Evolutionary conservation across 805 yeast species (phyloP).

Genomic region (Candida andamanensis): DNA sequence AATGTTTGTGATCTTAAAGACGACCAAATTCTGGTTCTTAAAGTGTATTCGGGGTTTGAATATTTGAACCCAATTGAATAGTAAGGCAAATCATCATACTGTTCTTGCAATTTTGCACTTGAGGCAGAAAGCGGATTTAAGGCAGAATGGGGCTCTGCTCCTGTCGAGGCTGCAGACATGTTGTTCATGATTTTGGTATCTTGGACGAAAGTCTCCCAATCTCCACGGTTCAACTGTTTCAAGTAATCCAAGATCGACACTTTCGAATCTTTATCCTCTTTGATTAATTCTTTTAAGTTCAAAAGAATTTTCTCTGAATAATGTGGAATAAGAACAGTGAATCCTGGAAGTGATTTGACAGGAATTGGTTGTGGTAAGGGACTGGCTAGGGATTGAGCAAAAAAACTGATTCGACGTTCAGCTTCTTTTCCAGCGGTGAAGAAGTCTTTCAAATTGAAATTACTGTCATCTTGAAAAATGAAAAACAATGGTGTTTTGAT

Average conservation of each 20-base stretch:
- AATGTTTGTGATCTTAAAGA: constrained; percentile 79
- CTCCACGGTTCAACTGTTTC: constrained; percentile 63
- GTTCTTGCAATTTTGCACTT: constrained; percentile 1
- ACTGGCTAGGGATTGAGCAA: constrained; percentile 49
- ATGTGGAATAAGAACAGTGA: constrained; percentile 50
- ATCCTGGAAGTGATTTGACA: constrained; percentile 43
- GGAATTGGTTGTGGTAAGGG: constrained; percentile 46
- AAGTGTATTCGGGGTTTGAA: constrained; percentile 54
- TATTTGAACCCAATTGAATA: constrained; percentile 70
- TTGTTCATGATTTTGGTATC: constrained; percentile 52
- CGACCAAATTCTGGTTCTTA: constrained; percentile 84
- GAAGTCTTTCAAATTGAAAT: constrained; percentile 32
- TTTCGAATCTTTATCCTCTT: constrained; percentile 41
- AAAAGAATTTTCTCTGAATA: constrained; percentile 47
- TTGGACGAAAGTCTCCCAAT: constrained; percentile 77
- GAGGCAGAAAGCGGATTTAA: too few relatives aligned
- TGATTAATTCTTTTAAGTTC: constrained; percentile 41
- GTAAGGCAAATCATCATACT: constrained; percentile 53
- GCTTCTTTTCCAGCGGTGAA: constrained; percentile 46
- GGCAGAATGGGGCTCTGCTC: neutral
- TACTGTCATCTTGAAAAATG: constrained; percentile 43
- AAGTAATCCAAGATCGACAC: constrained; percentile 71
- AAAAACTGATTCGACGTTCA: constrained; percentile 47
- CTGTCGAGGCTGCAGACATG: neutral
- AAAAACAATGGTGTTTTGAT: constrained; percentile 44